Evolutionary conservation across 306 rosid genomes (phyloP), one percentile per base, ranked within the genome.

Genomic region (Quercus dentata): DNA sequence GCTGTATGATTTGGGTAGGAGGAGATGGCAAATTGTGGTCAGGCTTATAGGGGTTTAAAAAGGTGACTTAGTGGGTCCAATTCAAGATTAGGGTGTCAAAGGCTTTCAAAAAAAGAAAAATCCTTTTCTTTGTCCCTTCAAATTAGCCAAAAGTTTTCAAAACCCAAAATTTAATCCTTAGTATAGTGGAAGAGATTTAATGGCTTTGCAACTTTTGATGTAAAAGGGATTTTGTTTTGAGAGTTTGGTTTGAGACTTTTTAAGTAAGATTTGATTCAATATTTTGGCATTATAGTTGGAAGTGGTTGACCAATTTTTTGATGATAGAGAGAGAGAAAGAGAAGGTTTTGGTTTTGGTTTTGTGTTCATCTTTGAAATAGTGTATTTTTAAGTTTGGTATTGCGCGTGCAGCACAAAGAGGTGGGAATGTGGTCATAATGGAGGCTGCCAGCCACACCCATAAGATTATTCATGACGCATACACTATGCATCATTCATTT

Each of bases 401-500:
- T 94, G 97, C 95, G 97, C 99, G 90, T 94, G 99, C 99, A 88
- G 86, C 82, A 81, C 88, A 80, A 85, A 87, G 90, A 69, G 86
- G 86, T 84, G 86, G 86, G 83, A 82, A 83, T 85, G 88, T 82
- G 89, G 84, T 90, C 95, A 90, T 93, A 76, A 88, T 91, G 87
- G 92, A 75, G 82, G 75, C 79, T 92, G 90, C 92, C 93, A 94
- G 83, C 97, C 88, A 83, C 91, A 88, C 86, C 88, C 71, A 78
- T 88, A 78, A 89, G 89, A 88, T 92, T 88, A 85, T 93, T 89
- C 88, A 91, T 88, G 88, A 90, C 90, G 83, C 88, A 88, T 86
- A 86, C 90, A 83, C 77, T 85, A 78, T 78, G 33, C 92, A 90
- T 92, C 92, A 88, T 89, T 85, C 46, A 41, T 41, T 74, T 81